Percentiles rank a stretch among this genome's conserved stretches.
phyloP scores from a whole-genome alignment of 140 eudicot genomes.

The Ambrosia hybrid region DNA sequence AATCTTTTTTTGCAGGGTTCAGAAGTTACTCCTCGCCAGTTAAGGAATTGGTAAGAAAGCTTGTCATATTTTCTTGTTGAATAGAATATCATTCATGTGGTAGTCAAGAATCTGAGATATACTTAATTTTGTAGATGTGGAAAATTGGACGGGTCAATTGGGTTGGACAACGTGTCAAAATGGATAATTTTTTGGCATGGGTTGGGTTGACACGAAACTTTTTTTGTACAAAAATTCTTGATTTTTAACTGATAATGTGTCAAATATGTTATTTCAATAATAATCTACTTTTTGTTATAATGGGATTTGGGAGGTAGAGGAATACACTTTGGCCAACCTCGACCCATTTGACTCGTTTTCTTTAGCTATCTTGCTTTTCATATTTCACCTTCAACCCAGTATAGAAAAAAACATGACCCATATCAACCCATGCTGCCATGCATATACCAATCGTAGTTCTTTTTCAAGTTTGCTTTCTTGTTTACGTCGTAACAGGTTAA shows the following conservation, averaged over 20 bases:
- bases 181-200: neutral
- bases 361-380: too few species aligned
- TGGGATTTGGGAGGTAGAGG: too few species aligned
- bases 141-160: neutral
- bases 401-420: neutral
- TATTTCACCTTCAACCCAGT: neutral
- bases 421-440: neutral
- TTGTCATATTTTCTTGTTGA: neutral
- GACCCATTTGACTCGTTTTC: neutral
- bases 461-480: neutral
- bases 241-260: neutral
- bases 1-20: conserved; percentile 57
- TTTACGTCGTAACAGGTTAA: conserved; percentile 49
- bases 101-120: neutral
- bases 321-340: too few species aligned
- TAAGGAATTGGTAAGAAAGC: conserved; percentile 67
- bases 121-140: neutral
- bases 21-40: conserved; percentile 58
- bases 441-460: neutral
- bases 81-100: neutral
- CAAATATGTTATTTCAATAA: neutral
- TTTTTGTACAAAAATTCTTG: too few species aligned
- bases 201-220: neutral
- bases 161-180: neutral
- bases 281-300: too few species aligned